Conservation (phyloP, 108 stramenopile genomes). For the Cylindrotheca fusiformis region DNA sequence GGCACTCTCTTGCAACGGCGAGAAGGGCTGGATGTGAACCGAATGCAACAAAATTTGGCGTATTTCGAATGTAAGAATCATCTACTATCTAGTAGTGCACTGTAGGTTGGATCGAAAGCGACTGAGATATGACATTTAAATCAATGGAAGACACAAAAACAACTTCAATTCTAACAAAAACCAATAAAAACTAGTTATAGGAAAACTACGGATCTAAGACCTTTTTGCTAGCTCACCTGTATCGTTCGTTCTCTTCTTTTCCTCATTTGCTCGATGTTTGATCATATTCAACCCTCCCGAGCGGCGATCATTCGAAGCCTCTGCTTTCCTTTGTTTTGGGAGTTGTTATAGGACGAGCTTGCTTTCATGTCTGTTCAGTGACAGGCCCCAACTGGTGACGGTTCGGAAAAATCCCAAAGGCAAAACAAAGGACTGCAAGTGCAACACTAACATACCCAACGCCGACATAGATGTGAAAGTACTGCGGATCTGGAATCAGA, state of each 20-base stretch:
- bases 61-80: constrained; percentile 57
- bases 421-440: constrained; percentile 39
- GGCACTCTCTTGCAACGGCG: constrained; percentile 72
- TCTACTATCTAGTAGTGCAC: too few relatives aligned
- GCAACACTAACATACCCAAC: constrained; percentile 43
- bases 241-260: too few relatives aligned
- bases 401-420: constrained; percentile 28
- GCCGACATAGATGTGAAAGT: constrained; percentile 43
- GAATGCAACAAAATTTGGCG: constrained; percentile 54
- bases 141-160: not conserved
- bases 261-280: too few relatives aligned
- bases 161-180: not conserved
- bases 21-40: constrained; percentile 50
- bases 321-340: too few relatives aligned
- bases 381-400: not conserved
- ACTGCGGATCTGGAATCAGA: constrained; percentile 42
- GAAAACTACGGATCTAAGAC: not conserved
- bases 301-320: too few relatives aligned
- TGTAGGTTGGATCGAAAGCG: not conserved
- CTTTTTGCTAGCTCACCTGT: not conserved
- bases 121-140: not conserved
- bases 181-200: not conserved
- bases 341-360: too few relatives aligned
- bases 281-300: too few relatives aligned
- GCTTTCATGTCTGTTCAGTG: too few relatives aligned